Base-by-base conservation (phyloP, 306 rosid species). In the Lithocarpus polystachyus region DNA sequence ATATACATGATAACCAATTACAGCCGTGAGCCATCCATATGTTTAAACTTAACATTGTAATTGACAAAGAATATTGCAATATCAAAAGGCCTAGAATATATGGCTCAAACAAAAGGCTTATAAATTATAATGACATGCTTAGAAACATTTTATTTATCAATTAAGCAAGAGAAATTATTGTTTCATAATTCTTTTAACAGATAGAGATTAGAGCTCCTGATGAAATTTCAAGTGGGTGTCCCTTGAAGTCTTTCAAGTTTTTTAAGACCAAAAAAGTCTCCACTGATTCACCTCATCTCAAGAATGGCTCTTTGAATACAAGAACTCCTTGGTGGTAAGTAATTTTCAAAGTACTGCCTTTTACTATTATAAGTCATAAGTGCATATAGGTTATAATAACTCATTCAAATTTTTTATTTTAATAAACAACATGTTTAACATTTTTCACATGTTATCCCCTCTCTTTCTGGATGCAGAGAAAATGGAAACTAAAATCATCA, bases 321-420 rank as follows among this genome's bases (percentile, higher is more conserved):
- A 87, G 97, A 78, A 89, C 97, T 71, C 97, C 97, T 69, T 93
- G 98, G 98, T 91, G 98, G 98, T 93, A 85, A 76, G 89, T 74
- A 75, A 45, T 28, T 17, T 4, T 35, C 51, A 43, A 13, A 15
- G 11, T 60, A 3, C 11, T 12, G 0, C 24, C 15, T 22, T 13
- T 57, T 59, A 11, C 24, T 48, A 48, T 48, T 48, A 12, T 48
- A 12, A 40, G 45, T 40, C 45, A 48, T 48, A 48, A 12, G 14
- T 48, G 53, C 17, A 48, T 48, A 48, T 48, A 48, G 45, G 11
- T 40, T 40, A 7, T 40, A 40, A 40, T 40, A 48, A 48, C 53
- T 48, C 15, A 48, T 48, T 48, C 53, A 48, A 48, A 48, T 12
- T 48, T 48, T 10, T 48, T 12, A 48, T 48, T 48, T 48, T 12